These are phyloP conservation scores for Lasiosphaeria miniovina DNA, from an alignment of 495 filamentous ascomycete genomes.

Conservation along the genomic window DNA sequence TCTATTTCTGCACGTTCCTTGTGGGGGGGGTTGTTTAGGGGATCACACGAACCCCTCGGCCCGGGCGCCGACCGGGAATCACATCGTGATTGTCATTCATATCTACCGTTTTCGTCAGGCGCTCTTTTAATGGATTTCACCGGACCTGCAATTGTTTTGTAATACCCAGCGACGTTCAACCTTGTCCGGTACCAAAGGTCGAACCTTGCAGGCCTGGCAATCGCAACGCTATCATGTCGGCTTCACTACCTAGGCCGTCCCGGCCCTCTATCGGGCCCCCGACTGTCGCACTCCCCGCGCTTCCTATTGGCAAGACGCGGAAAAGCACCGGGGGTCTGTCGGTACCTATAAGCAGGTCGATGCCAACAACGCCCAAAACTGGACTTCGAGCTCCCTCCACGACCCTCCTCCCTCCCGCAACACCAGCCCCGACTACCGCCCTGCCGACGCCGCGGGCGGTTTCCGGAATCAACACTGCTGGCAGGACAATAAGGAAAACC, in stretches of 20 bases:
- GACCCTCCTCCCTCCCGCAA: constrained; percentile 38
- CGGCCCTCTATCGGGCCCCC: constrained; percentile 62
- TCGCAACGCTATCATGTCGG: constrained; percentile 48
- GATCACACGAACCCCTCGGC: constrained; percentile 7
- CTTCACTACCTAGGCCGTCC: constrained; percentile 62
- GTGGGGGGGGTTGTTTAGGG: neutral
- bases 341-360: constrained; percentile 44
- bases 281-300: constrained; percentile 61
- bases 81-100: neutral
- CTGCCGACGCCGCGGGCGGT: constrained; percentile 51
- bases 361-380: constrained; percentile 51
- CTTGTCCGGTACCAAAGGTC: neutral
- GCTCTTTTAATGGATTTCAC: constrained; percentile 15
- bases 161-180: neutral
- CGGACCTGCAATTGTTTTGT: constrained; percentile 8
- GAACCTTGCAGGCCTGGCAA: neutral
- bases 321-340: constrained; percentile 54
- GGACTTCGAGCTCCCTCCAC: constrained; percentile 63
- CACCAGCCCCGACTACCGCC: constrained; percentile 47
- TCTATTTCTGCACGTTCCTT: neutral
- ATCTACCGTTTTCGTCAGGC: neutral
- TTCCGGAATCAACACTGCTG: constrained; percentile 48
- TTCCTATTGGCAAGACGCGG: constrained; percentile 68
- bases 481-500: constrained; percentile 72
- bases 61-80: constrained; percentile 4